These are phyloP conservation scores for Shiraia sp. DNA, from an alignment of 2,329 filamentous ascomycete genomes.

Conservation along the genomic window DNA sequence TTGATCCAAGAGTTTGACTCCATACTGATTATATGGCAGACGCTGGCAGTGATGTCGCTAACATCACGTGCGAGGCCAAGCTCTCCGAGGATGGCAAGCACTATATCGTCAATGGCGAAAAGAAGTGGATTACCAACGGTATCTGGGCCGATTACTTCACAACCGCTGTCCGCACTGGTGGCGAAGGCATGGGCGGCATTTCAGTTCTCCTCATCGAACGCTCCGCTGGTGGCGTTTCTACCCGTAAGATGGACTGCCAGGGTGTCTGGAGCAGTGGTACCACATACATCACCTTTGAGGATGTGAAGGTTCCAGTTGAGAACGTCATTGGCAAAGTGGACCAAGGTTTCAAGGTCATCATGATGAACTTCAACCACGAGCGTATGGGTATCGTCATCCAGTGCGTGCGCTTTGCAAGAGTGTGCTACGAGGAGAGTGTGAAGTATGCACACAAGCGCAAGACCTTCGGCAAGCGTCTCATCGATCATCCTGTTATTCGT, in stretches of 20 bases:
- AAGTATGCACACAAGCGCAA: slow-evolving; percentile 97
- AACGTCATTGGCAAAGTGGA: slow-evolving; percentile 98
- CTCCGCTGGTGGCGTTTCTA: slow-evolving; percentile 79
- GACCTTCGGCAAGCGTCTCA: slow-evolving; percentile 95
- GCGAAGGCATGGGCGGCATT: slow-evolving; percentile 88
- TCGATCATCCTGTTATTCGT: slow-evolving; percentile 95
- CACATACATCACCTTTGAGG: slow-evolving; percentile 97
- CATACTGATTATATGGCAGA: slow-evolving; percentile 56
- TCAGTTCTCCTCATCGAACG: slow-evolving; percentile 82
- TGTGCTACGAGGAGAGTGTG: slow-evolving; percentile 95
- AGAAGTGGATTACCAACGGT: slow-evolving; percentile 99
- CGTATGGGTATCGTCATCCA: slow-evolving; percentile 99
- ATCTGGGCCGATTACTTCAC: slow-evolving; percentile 98
- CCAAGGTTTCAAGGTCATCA: slow-evolving; percentile 97
- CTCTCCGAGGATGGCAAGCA: slow-evolving; percentile 94
- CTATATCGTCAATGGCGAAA: slow-evolving; percentile 99
- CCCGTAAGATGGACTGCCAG: slow-evolving; percentile 89
- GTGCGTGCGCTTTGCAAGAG: slow-evolving; percentile 89
- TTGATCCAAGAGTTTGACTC: not conserved
- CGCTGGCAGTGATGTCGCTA: slow-evolving; percentile 92
- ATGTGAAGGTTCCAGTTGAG: slow-evolving; percentile 99
- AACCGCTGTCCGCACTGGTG: slow-evolving; percentile 88
- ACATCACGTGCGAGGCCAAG: slow-evolving; percentile 93
- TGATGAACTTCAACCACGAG: slow-evolving; percentile 99
- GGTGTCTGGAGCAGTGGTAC: slow-evolving; percentile 95